Conservation (phyloP, 768 basidiomycete species). For the Cystobasidium onofrii region DNA sequence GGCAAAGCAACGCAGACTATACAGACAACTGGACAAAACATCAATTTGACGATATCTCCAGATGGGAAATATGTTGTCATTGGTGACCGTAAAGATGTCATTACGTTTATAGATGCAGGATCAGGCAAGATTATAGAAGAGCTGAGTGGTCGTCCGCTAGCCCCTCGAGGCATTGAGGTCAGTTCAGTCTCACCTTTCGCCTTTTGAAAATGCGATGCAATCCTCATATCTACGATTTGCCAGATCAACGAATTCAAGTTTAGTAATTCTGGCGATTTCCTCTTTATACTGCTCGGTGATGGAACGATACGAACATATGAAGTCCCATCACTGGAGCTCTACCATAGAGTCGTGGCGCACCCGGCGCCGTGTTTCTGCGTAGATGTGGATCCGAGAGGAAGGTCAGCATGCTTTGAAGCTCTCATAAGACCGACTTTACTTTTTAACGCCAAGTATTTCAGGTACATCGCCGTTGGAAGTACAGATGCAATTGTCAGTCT, state of each 20-base stretch:
- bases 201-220: not conserved
- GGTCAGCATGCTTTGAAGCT: slow-evolving; percentile 4
- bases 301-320: slow-evolving; percentile 27
- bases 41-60: slow-evolving; percentile 39
- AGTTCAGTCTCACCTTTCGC: not conserved
- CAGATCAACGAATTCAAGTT: slow-evolving; percentile 40
- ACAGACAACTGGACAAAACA: slow-evolving; percentile 37
- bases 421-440: not conserved
- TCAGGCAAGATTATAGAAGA: slow-evolving; percentile 23
- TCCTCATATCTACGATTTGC: not conserved
- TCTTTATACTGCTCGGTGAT: slow-evolving; percentile 31
- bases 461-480: slow-evolving; percentile 38
- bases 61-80: slow-evolving; percentile 37
- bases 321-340: slow-evolving; percentile 32
- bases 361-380: slow-evolving; percentile 21
- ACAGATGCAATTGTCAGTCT: slow-evolving; percentile 39
- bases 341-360: slow-evolving; percentile 28
- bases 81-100: slow-evolving; percentile 33
- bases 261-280: slow-evolving; percentile 37
- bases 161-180: not conserved
- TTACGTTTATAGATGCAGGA: slow-evolving; percentile 36
- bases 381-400: slow-evolving; percentile 40
- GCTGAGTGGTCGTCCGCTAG: not conserved
- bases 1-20: slow-evolving; percentile 36
- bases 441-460: not conserved